Evolutionary conservation across 2,329 filamentous ascomycete species (phyloP), one percentile per base, ranked within the genome.

Genomic region (Curvularia verruculosa): DNA sequence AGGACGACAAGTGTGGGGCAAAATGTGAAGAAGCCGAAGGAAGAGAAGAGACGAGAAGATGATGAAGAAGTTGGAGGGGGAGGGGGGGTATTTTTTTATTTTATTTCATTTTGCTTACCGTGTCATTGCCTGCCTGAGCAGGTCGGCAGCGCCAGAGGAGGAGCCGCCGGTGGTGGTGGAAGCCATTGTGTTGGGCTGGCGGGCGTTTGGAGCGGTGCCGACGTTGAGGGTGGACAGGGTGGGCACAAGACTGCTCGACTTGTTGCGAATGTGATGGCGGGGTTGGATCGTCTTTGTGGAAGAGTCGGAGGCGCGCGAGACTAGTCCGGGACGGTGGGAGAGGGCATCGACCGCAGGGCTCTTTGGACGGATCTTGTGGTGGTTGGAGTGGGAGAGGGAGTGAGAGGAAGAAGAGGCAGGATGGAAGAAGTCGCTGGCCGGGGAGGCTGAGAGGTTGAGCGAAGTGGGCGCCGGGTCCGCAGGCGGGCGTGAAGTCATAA

Each of bases 71-170:
- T n/a, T n/a, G n/a, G n/a, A n/a, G n/a, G n/a, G n/a, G n/a, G n/a
- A n/a, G n/a, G n/a, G n/a, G n/a, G n/a, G n/a, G n/a, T n/a, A n/a
- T n/a, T n/a, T n/a, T n/a, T n/a, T n/a, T n/a, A n/a, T n/a, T n/a
- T n/a, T n/a, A n/a, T n/a, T n/a, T n/a, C n/a, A n/a, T 8, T 29
- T 7, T 31, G 21, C 83, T 81, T 81, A 87, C 84, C 81, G 83
- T 72, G 82, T 75, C 75, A 84, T 81, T 57, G 83, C 80, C 75
- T 86, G 85, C 69, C 84, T 81, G 68, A 85, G 76, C 74, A 85
- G 75, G 68, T 86, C 84, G 49, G 82, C 81, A 53, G 85, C 83
- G 57, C 79, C 79, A 66, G 80, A 83, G 65, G 78, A 75, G 73
- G 79, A 78, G 73, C 79, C 79, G 73, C 79, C 79, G 59, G 64